A percentile compares a stretch with the other conserved stretches of the same genome.
Conservation (phyloP, 495 filamentous ascomycete genomes). For the Penicillium odoratum region DNA sequence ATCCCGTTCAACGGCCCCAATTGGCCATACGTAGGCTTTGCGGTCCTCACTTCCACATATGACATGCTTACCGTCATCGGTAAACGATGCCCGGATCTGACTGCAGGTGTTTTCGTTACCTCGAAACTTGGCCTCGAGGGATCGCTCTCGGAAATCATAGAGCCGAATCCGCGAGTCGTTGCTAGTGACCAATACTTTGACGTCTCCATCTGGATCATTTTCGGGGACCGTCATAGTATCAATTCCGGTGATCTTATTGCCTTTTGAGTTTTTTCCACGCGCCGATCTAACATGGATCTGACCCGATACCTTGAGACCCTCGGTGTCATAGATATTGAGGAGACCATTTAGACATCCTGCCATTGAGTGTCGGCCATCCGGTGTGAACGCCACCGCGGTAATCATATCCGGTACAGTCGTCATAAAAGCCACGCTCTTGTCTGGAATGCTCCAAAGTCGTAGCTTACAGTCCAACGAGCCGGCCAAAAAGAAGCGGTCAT, state of each 20-base stretch:
- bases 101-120: conserved; percentile 90
- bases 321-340: conserved; percentile 93
- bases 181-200: conserved; percentile 87
- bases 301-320: conserved; percentile 78
- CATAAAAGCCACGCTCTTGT: conserved; percentile 90
- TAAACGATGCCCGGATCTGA: conserved; percentile 88
- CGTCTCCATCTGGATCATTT: conserved; percentile 64
- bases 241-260: conserved; percentile 96
- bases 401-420: conserved; percentile 82
- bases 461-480: conserved; percentile 92
- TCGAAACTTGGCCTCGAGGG: conserved; percentile 84
- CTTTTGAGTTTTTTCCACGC: conserved; percentile 89
- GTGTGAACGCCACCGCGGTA: conserved; percentile 90
- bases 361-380: conserved; percentile 87
- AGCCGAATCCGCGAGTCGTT: conserved; percentile 94
- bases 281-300: conserved; percentile 90
- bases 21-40: conserved; percentile 86
- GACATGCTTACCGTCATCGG: conserved; percentile 82
- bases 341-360: conserved; percentile 84
- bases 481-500: conserved; percentile 96
- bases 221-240: conserved; percentile 68
- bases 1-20: conserved; percentile 60
- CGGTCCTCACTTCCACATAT: conserved; percentile 94
- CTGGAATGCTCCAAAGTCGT: conserved; percentile 94
- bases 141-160: conserved; percentile 83